Base-by-base conservation (phyloP, 2,329 filamentous ascomycete genomes). In the Elsinoe arachidis region DNA sequence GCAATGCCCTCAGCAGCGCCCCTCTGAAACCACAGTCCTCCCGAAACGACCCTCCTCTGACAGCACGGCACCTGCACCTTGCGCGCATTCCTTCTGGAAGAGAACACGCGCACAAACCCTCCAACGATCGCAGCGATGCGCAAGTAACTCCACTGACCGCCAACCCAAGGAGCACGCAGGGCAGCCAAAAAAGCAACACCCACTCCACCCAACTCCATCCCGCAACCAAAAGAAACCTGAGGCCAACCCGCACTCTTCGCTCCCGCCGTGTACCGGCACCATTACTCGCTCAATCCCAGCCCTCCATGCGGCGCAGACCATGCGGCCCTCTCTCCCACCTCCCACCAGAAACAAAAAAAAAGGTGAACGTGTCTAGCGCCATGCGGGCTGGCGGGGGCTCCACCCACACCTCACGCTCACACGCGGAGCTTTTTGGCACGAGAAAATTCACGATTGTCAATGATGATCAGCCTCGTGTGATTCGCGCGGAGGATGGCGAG, bases 191-290 rank as follows among this genome's bases (percentile, higher is more conserved):
- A 26, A 30, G 10, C 23, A 26, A 3, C 15, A 14, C 19, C 4
- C 44, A 49, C 21, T 21, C 44, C 30, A 15, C 23, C 26, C 44
- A 26, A 14, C 43, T 26, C 23, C 23, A 3, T 26, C 23, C 23
- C 3, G 3, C 43, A 10, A n/a, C n/a, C n/a, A n/a, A n/a, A n/a
- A 2, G n/a, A 10, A 46, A 46, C 43, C 17, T 46, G 43, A 30
- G 43, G 23, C 19, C 21, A 46, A 23, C 21, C 37, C 14, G 37
- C 44, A 49, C 4, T 3, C 7, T 11, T 15, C 46, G 30, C 26
- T 51, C n/a, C 46, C 46, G 46, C 46, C 26, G 46, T 35, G 46
- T 51, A 35, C 46, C 46, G 46, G 46, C 46, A 23, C 21, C 46
- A 51, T 51, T 17, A 51, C 30, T 51, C 46, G 26, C 26, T 35